Evolutionary conservation across 306 rosid species (phyloP).

Genomic region (Luffa aegyptiaca): DNA sequence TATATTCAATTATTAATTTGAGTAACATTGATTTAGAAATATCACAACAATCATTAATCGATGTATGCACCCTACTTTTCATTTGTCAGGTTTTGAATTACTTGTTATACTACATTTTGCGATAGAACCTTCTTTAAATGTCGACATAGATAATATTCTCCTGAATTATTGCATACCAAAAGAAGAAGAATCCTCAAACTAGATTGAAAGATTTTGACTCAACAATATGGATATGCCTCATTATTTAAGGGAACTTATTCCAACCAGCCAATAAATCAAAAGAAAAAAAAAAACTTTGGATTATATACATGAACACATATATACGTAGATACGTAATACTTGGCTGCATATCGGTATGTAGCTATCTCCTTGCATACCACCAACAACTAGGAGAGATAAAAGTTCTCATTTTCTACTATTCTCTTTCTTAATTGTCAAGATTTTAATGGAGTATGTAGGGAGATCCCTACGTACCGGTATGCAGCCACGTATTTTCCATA

Average conservation of each 20-base stretch:
- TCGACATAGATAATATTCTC: conserved; percentile 2
- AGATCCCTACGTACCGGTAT: no score
- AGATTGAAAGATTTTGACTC: conserved; percentile 5
- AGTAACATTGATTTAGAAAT: background rate
- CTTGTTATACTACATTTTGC: background rate
- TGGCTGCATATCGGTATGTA: no score
- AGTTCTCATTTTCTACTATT: no score
- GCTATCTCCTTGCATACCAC: no score
- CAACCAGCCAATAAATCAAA: background rate
- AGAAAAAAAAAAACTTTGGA: background rate
- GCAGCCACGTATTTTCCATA: no score
- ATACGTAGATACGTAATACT: no score
- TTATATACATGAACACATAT: background rate
- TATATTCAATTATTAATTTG: background rate
- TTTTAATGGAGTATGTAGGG: no score
- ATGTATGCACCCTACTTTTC: background rate
- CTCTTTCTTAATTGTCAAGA: no score
- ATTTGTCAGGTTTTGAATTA: background rate
- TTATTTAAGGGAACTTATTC: conserved; percentile 3
- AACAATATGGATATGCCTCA: background rate
- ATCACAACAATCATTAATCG: background rate
- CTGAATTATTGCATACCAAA: conserved; percentile 1
- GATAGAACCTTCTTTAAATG: background rate
- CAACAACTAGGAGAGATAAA: no score
- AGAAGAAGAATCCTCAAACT: background rate